Conservation (phyloP, 2,329 filamentous ascomycete species). For the Diaporthe citrichinensis region DNA sequence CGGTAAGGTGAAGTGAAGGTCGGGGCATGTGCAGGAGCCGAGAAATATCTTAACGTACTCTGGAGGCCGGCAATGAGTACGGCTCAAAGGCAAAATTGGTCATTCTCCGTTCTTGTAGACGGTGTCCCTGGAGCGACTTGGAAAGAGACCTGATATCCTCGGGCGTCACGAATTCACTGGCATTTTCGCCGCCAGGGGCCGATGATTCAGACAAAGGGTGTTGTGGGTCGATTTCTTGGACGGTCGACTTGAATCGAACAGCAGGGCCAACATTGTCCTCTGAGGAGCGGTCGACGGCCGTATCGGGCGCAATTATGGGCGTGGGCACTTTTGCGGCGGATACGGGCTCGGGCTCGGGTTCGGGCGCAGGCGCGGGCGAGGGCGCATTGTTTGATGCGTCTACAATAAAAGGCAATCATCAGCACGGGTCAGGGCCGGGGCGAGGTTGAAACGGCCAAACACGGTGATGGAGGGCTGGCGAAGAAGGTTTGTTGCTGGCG, state of each 20-base stretch:
- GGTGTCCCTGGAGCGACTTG: constrained; percentile 78
- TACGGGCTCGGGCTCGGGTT: constrained; percentile 4
- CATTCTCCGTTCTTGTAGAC: constrained; percentile 86
- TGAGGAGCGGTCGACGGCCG: constrained; percentile 43
- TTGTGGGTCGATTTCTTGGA: constrained; percentile 76
- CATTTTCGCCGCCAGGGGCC: constrained; percentile 37
- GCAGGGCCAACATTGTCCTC: constrained; percentile 57
- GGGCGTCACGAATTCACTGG: constrained; percentile 58
- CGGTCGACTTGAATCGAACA: constrained; percentile 80
- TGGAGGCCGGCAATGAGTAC: constrained; percentile 86
- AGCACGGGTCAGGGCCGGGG: constrained; percentile 24
- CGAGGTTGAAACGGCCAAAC: constrained; percentile 5
- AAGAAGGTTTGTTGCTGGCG: constrained; percentile 10
- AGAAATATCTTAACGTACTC: constrained; percentile 70
- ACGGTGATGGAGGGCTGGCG: not conserved
- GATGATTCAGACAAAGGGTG: constrained; percentile 47
- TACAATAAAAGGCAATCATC: constrained; percentile 4
- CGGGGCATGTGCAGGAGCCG: constrained; percentile 47
- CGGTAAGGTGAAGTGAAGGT: constrained; percentile 30
- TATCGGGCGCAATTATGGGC: constrained; percentile 31
- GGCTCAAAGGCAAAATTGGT: constrained; percentile 92
- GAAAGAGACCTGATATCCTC: constrained; percentile 81
- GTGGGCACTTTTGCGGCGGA: not conserved
- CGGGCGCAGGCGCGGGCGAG: not conserved
- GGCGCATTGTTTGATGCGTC: constrained; percentile 37